These are phyloP conservation scores for Warburgia ugandensis DNA, from an alignment of 164 flowering plant genomes.

Conservation along the genomic window DNA sequence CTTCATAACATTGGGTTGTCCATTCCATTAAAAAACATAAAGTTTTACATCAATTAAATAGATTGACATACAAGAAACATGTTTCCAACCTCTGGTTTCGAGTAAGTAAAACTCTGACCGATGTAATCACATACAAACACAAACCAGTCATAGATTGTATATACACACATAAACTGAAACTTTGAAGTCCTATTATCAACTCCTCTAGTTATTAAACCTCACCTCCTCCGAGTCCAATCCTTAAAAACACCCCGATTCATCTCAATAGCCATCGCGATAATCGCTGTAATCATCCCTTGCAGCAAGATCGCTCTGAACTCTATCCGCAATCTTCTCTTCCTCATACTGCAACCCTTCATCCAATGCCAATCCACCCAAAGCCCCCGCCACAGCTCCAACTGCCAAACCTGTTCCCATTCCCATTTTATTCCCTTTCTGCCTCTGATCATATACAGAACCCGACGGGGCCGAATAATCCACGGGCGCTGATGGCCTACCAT, in stretches of 20 bases:
- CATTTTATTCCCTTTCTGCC: constrained; percentile 34
- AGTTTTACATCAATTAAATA: no score
- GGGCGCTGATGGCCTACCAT: constrained; percentile 65
- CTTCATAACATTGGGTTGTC: no score
- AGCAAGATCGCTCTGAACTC: constrained; percentile 35
- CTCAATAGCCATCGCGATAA: constrained; percentile 1
- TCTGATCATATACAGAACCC: constrained; percentile 26
- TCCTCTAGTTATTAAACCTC: neutral
- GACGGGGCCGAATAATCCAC: constrained; percentile 38
- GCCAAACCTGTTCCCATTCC: constrained; percentile 60
- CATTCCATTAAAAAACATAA: no score
- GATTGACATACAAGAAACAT: no score
- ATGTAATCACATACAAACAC: no score
- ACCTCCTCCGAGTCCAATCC: neutral
- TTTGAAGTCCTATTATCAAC: no score
- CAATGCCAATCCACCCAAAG: constrained; percentile 53
- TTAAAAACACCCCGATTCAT: neutral
- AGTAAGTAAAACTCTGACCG: no score
- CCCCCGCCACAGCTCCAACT: constrained; percentile 62
- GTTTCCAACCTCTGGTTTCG: no score
- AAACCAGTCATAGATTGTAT: no score
- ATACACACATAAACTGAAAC: no score
- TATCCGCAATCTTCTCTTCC: constrained; percentile 56
- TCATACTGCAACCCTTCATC: constrained; percentile 68
- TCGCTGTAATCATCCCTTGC: constrained; percentile 5